A percentile compares a stretch with the other conserved stretches of the same genome.
Evolutionary conservation across 495 filamentous ascomycete species (phyloP).

Genomic region (Aspergillus conjunctus): DNA sequence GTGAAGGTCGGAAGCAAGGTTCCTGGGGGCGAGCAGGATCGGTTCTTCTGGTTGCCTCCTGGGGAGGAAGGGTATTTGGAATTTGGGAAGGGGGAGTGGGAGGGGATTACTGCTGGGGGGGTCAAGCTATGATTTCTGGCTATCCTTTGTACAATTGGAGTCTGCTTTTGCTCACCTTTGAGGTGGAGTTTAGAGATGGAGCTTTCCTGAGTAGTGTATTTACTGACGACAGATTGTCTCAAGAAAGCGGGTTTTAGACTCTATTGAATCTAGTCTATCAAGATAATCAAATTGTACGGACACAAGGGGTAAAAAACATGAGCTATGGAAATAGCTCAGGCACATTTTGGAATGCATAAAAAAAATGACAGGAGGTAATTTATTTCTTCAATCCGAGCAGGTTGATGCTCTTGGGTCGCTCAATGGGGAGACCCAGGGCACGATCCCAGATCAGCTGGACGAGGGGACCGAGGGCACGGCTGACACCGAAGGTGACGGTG

Average conservation of each 20-base stretch:
- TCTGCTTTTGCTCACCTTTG: not conserved
- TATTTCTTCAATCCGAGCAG: constrained; percentile 71
- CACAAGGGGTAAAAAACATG: not conserved
- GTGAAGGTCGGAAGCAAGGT: constrained; percentile 52
- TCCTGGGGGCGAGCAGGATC: constrained; percentile 45
- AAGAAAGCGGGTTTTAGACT: not conserved
- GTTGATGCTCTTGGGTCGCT: constrained; percentile 96
- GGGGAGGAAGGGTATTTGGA: constrained; percentile 57
- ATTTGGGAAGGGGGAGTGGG: constrained; percentile 62
- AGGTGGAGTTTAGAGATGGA: no score
- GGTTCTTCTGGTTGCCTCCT: constrained; percentile 58
- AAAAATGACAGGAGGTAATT: not conserved
- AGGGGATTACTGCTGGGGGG: constrained; percentile 48
- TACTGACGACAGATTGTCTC: not conserved
- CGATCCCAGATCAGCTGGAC: constrained; percentile 97
- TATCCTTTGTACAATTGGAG: not conserved
- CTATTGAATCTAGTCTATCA: constrained; percentile 1
- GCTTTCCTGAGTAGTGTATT: not conserved
- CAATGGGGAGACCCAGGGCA: constrained; percentile 92
- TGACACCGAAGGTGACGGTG: constrained; percentile 95
- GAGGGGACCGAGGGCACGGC: constrained; percentile 84
- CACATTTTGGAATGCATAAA: not conserved
- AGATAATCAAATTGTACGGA: not conserved
- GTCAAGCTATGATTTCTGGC: constrained; percentile 50
- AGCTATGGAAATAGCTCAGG: not conserved